Conservation (phyloP, 306 rosid species). For the Prunus mongolica region DNA sequence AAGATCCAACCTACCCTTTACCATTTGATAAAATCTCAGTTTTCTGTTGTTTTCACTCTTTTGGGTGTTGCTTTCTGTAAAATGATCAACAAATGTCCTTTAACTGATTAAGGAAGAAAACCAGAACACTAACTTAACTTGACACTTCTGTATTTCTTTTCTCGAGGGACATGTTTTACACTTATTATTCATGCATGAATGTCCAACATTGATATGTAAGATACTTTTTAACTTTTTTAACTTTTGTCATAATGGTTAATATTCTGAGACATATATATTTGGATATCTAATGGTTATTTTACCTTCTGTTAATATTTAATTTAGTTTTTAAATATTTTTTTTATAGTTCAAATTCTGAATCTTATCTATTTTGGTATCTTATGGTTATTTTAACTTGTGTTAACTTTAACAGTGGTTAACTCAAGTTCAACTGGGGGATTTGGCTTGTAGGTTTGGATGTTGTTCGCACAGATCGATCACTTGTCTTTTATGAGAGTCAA, state of each 20-base stretch:
- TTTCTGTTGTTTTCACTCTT: background rate
- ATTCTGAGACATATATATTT: background rate
- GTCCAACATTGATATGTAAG: no score
- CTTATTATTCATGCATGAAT: background rate
- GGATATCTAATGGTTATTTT: background rate
- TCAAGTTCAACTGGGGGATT: conserved; percentile 25
- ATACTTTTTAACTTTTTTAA: background rate
- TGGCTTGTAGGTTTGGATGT: conserved; percentile 77
- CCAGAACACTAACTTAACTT: background rate
- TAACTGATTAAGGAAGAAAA: conserved; percentile 11
- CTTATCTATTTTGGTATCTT: background rate
- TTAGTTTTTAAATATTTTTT: background rate
- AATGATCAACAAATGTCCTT: conserved; percentile 17
- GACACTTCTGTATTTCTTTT: conserved; percentile 4
- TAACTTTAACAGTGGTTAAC: conserved; percentile 17
- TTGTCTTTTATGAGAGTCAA: conserved; percentile 76
- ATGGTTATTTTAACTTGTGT: background rate
- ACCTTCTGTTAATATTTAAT: background rate
- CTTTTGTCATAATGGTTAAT: background rate
- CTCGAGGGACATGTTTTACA: background rate
- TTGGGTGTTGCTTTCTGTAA: conserved; percentile 4
- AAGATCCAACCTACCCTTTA: background rate
- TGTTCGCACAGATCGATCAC: conserved; percentile 80
- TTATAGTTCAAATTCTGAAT: background rate
- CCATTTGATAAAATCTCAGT: background rate